Base-by-base conservation (phyloP, 805 yeast genomes). In the Lachancea mirantina region DNA sequence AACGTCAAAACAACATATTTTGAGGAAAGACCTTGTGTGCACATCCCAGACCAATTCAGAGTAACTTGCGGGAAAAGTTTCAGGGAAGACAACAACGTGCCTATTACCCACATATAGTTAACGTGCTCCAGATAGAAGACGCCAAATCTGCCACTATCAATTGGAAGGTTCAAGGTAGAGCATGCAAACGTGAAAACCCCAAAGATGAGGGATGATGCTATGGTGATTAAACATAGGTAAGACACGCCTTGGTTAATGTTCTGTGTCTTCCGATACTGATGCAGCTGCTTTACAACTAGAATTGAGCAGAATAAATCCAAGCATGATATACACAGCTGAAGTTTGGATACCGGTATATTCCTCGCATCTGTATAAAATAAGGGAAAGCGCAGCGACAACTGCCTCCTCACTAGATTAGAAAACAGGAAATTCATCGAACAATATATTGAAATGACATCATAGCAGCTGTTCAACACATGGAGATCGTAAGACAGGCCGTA, bases 41-140 rank as follows among this genome's bases (percentile, higher is more conserved):
- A 53, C 23, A 37, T 28, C 9, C 57, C 61, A 49, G 61, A 45
- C 62, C 63, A 64, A 40, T 65, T 67, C 34, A 66, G 39, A 7
- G 57, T 43, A 2, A 65, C 29, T 30, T 70, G 75, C 0, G 77
- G 75, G 3, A 59, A 17, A 25, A 57, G 48, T 32, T 55, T 55
- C 15, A 60, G 24, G 2, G 52, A 21, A 2, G 42, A 41, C 0
- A 55, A 18, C 7, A 50, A 6, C 21, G 55, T 54, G 8, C 57
- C 54, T 1, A 54, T 24, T 0, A 64, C 36, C 74, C 72, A 68
- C 3, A 65, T 8, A 26, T 40, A 59, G 33, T 68, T 69, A 4
- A 66, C 39, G 19, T 63, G 50, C 39, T 72, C 77, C 14, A 70
- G 39, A 17, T 49, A 43, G 31, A 52, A 57, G 1, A 67, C 28